Base-by-base conservation (phyloP, 306 rosid genomes). In the Ammopiptanthus mongolicus region DNA sequence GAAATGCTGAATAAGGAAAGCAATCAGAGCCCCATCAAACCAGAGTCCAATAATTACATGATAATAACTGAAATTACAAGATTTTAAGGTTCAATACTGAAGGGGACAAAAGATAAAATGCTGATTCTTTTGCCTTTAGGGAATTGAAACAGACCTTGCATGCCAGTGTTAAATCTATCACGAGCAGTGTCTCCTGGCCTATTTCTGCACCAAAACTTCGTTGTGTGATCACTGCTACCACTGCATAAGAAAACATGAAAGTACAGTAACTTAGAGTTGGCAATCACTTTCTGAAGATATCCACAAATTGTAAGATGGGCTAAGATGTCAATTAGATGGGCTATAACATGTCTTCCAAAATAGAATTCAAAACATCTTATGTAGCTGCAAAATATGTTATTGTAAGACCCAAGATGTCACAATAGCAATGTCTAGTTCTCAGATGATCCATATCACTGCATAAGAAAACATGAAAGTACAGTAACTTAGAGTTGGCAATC, bases 381-480 rank as follows among this genome's bases (percentile, higher is more conserved):
- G 10, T 31, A 60, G 12, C 21, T 15, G 3, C 1, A 62, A 23
- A 13, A 31, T 29, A 14, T 60, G 22, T n/a, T 36, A 13, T 60
- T 6, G 8, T 11, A 17, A 47, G 34, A 53, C 28, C 47, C 19
- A 78, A 21, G 67, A 71, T 66, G 60, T 25, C 31, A 8, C 29
- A 64, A 51, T 19, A n/a, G 73, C 44, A 13, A 76, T 6, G 8
- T 51, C 22, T 29, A 37, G 18, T 39, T 23, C 39, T 25, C 36
- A n/a, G n/a, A n/a, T n/a, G n/a, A n/a, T n/a, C n/a, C n/a, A n/a
- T 95, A 67, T 97, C 99, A 85, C 98, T 95, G 97, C 84, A 88
- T 60, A 58, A 82, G 65, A 81, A 55, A 69, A 72, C 17, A 66
- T 6, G 69, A 65, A 57, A 65, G 61, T 59, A 17, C 64, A 59